Base-by-base conservation (phyloP, 164 flowering plant genomes). In the Cinnamomum chago region DNA sequence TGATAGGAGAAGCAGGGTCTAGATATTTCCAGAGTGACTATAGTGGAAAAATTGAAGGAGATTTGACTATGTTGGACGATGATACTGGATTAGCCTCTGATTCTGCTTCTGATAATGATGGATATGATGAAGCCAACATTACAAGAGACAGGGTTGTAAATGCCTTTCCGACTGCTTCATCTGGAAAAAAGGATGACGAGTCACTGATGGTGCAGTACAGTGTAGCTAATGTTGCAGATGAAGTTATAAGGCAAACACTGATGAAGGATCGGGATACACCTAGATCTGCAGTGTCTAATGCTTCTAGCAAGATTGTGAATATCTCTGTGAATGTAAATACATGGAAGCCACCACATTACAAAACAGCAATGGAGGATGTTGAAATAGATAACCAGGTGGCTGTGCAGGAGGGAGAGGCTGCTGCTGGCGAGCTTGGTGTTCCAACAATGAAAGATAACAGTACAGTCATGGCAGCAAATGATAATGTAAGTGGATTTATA, bases 331-430 rank as follows among this genome's bases (percentile, higher is more conserved):
- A 87, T 84, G 90, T 84, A 60, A 90, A 89, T 83, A 83, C 87
- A 40, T 85, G 92, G 96, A 92, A 86, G 82, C 90, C 91, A 70
- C 83, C 88, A 69, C 87, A 88, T 72, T 86, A 81, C 84, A 87
- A 84, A 82, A 80, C 78, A 62, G 62, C 79, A 50, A 79, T 77
- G 60, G 85, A 83, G 62, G 79, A 75, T 51, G 14, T 76, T n/a
- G 86, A 80, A 68, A n/a, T 77, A 22, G 83, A 82, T 72, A 69
- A 62, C 76, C 71, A 62, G 68, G 80, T 79, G 77, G 50, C 84
- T 70, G 33, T 75, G 15, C 82, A 65, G 79, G 84, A 78, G 66
- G 78, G 60, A 70, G 87, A 82, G 30, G 50, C 67, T 2, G 80
- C 50, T 50, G 74, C 69, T 58, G 76, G 68, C 68, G 87, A 78